Evolutionary conservation across 2,329 filamentous ascomycete species (phyloP), one percentile per base, ranked within the genome.

Genomic region (Arthrobotrys sinensis): DNA sequence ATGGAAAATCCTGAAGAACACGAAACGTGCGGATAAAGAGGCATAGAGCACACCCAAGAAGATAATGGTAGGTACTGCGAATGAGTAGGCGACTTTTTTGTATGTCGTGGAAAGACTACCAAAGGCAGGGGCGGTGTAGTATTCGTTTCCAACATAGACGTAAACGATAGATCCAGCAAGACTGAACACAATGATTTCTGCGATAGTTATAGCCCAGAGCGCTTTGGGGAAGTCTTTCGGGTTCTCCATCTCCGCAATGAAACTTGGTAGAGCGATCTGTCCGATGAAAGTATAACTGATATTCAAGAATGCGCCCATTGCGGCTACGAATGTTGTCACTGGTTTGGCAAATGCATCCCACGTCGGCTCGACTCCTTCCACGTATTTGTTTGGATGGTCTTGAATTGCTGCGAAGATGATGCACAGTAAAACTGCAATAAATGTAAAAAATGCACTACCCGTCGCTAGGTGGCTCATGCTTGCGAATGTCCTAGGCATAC

Each of bases 281-380:
- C 94, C 94, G 81, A 97, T 97, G 83, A 97, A 97, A 0, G 94
- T 97, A 84, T 97, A 97, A 85, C 91, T 93, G 83, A 97, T 97
- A 85, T 97, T 97, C 84, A 97, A 88, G 85, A 97, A 97, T 0
- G 94, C 94, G 66, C 90, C 93, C 88, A 97, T 91, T 21, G 91
- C 94, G 1, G 88, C 86, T 2, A 97, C 92, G 81, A 96, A 97
- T 0, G 91, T 92, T 0, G 93, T 96, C 16, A 91, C 89, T 1
- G 87, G 84, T 1, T 90, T 85, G 0, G 94, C 92, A 19, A 94
- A 83, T 0, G 90, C 90, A 0, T 90, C 89, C 4, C 96, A 91
- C 6, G 89, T 87, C 0, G 92, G 91, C 4, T 90, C 87, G 0
- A 93, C 83, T 3, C 86, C 85, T 0, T 87, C 86, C 65, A 86